Conservation (phyloP, 192 early-diverging fungal genomes). For the Entomortierella beljakovae region DNA sequence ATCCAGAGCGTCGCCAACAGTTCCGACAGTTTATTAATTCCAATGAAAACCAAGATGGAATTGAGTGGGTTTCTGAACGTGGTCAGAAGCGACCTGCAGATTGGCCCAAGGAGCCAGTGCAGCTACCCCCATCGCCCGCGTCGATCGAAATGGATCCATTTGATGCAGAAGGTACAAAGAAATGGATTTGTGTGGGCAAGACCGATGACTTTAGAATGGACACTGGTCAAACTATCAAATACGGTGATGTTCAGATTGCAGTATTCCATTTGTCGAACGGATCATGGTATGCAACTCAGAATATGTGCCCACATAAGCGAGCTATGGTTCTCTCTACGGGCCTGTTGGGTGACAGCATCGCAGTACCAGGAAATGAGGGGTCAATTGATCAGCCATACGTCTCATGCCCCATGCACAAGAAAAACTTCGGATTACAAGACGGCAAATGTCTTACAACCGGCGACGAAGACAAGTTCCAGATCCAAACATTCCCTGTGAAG, state of each 20-base stretch:
- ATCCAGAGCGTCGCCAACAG: conserved; percentile 62
- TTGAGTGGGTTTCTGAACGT: conserved; percentile 71
- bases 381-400: conserved; percentile 59
- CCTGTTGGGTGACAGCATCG: conserved; percentile 62
- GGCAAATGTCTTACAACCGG: conserved; percentile 61
- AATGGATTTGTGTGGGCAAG: conserved; percentile 56
- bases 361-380: conserved; percentile 15
- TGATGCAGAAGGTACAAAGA: conserved; percentile 9
- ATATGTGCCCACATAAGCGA: conserved; percentile 83
- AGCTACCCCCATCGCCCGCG: conserved; percentile 25
- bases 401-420: conserved; percentile 78
- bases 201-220: conserved; percentile 58
- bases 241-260: conserved; percentile 74
- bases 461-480: conserved; percentile 52
- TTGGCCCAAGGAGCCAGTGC: conserved; percentile 60
- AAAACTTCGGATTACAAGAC: conserved; percentile 66
- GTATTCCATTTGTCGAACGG: conserved; percentile 61
- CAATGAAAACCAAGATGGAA: conserved; percentile 55
- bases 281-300: conserved; percentile 78
- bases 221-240: conserved; percentile 62
- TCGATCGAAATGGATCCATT: conserved; percentile 20
- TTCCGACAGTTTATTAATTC: conserved; percentile 77
- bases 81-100: conserved; percentile 73
- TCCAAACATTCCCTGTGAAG: conserved; percentile 72
- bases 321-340: conserved; percentile 74